A percentile compares a stretch with the other conserved stretches of the same genome.
Evolutionary conservation across 345 rosid genomes (phyloP).

Genomic region (Populus ilicifolia): DNA sequence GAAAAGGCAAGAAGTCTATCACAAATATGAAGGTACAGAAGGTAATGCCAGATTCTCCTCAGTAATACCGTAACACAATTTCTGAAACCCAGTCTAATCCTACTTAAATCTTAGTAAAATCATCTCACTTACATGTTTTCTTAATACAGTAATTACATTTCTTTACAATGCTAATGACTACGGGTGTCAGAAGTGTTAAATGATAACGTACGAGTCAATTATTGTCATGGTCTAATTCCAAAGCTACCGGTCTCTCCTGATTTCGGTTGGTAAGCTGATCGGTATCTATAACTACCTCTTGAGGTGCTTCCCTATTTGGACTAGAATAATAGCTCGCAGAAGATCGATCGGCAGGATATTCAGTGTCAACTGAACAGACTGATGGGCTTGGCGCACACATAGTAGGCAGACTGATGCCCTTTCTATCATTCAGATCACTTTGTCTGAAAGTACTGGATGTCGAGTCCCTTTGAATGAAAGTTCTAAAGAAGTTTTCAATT

Average conservation of each 20-base stretch:
- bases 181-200: neutral
- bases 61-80: no score
- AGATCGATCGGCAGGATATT: neutral
- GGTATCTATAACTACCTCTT: neutral
- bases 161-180: neutral
- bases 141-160: no score
- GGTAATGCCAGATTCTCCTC: no score
- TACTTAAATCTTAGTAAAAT: no score
- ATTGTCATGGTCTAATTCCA: neutral
- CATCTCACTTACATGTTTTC: no score
- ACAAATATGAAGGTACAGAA: no score
- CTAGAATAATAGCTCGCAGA: neutral
- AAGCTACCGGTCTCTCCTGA: neutral
- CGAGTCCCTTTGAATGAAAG: slow-evolving; percentile 9
- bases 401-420: neutral
- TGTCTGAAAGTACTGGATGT: neutral
- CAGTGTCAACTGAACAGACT: neutral
- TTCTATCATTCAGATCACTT: neutral
- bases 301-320: neutral
- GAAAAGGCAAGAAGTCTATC: no score
- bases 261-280: neutral
- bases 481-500: slow-evolving; percentile 1
- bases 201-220: no score
- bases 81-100: no score
- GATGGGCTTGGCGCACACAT: slow-evolving; percentile 1